Base-by-base conservation (phyloP, 768 basidiomycete genomes). In the Lenzites betulinus region DNA sequence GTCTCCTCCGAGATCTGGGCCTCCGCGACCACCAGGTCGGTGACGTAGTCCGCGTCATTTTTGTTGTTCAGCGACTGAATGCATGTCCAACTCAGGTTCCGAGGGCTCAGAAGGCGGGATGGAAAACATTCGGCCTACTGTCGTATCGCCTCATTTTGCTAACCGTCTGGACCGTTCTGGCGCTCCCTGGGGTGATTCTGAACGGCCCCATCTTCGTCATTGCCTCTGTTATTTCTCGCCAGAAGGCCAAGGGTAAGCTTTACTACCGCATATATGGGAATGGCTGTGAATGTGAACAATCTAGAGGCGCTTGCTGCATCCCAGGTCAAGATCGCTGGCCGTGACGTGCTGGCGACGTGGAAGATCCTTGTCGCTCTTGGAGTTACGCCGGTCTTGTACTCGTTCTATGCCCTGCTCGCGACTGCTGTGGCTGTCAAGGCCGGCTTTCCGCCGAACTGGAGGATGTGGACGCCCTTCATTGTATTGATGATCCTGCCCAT, bases 271-370 rank as follows among this genome's bases (percentile, higher is more conserved):
- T 33, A 6, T 12, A 8, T 36, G 33, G n/a, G 30, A 15, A 23
- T 16, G 16, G 8, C 33, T 28, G 46, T 59, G 11, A 39, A 9
- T 1, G 3, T 18, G 42, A 44, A 33, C 39, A 41, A 30, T 20
- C 7, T 73, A 97, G 95, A 95, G 83, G 96, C 96, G 7, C 87
- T 98, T 59, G 96, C 96, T 30, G 94, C 90, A 2, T 98, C 95
- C 8, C 86, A 85, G 4, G 96, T 98, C 71, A 98, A 98, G 76
- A 86, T 98, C 52, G 92, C 92, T 20, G 96, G 88, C n/a, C 84
- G 92, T 41, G 96, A 98, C 67, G 96, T 98, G n/a, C 79, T 98
- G 18, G 95, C 93, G 0, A 95, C 95, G 5, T 98, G 96, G 96
- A 98, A 98, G 73, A 87, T 98, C 35, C 82, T 98, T 30, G 93